phyloP scores from a whole-genome alignment of 306 rosid genomes.

The Senna siamea region DNA sequence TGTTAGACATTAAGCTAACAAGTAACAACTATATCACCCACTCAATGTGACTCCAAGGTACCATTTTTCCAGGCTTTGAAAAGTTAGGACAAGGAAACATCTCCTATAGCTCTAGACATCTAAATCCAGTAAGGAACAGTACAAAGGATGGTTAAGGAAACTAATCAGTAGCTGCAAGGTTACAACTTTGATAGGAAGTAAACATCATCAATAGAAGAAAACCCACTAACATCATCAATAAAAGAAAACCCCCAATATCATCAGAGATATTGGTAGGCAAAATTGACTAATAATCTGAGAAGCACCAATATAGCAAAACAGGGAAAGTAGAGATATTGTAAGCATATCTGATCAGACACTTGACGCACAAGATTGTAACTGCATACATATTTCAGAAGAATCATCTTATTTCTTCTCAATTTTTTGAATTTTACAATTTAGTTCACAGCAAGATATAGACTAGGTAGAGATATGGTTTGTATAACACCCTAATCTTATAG shows the following conservation, averaged over 20 bases:
- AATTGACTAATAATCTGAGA: not conserved
- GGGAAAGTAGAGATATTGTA: not conserved
- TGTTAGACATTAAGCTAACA: not conserved
- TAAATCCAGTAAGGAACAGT: not conserved
- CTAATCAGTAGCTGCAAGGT: not conserved
- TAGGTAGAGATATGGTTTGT: too few species aligned
- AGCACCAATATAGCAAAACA: not conserved
- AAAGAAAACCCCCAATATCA: not conserved
- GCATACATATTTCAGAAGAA: not conserved
- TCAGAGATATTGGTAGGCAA: too few species aligned
- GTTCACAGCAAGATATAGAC: too few species aligned
- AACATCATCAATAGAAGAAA: not conserved
- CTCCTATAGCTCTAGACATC: not conserved
- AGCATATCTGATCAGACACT: too few species aligned
- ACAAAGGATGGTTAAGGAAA: too few species aligned
- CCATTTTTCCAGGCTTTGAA: not conserved
- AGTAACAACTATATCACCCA: not conserved
- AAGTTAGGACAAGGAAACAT: not conserved
- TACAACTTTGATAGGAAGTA: not conserved
- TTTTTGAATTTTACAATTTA: too few species aligned
- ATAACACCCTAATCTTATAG: too few species aligned
- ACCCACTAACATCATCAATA: too few species aligned
- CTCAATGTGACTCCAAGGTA: not conserved
- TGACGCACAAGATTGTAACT: too few species aligned
- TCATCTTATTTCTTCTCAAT: too few species aligned